Conservation (phyloP, 352 stramenopile genomes). For the Sclerospora graminicola region DNA sequence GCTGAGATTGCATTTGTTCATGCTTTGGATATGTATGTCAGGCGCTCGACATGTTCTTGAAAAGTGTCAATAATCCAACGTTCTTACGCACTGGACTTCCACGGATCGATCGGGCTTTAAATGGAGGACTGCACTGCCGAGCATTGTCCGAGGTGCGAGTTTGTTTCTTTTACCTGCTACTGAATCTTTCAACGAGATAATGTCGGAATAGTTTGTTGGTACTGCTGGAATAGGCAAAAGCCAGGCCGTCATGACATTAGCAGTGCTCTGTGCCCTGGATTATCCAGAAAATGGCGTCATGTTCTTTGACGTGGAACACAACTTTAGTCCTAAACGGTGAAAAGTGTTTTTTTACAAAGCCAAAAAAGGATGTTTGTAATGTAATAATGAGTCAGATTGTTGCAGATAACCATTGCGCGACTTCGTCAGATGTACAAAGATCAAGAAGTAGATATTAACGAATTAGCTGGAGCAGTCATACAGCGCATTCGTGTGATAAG, state of each 20-base stretch:
- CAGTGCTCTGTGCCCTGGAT: constrained; percentile 53
- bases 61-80: constrained; percentile 52
- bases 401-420: constrained; percentile 35
- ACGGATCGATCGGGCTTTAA: constrained; percentile 46
- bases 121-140: constrained; percentile 44
- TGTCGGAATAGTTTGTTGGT: constrained; percentile 41
- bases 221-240: constrained; percentile 68
- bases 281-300: constrained; percentile 44
- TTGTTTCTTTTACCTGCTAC: too few species aligned
- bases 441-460: constrained; percentile 11
- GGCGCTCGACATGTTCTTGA: constrained; percentile 74
- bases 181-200: constrained; percentile 3
- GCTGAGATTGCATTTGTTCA: not conserved
- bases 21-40: constrained; percentile 13
- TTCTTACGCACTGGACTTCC: constrained; percentile 56
- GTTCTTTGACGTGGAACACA: constrained; percentile 65
- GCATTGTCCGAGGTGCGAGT: constrained; percentile 39
- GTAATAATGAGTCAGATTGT: constrained; percentile 18
- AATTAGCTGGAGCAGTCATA: constrained; percentile 19
- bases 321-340: constrained; percentile 64
- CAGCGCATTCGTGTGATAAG: constrained; percentile 34
- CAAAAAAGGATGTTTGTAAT: not conserved
- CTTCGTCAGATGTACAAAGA: constrained; percentile 13
- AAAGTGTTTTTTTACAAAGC: not conserved
- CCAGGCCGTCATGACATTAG: constrained; percentile 65